Conservation (phyloP, 768 basidiomycete species). For the Cystofilobasidium capitatum region DNA sequence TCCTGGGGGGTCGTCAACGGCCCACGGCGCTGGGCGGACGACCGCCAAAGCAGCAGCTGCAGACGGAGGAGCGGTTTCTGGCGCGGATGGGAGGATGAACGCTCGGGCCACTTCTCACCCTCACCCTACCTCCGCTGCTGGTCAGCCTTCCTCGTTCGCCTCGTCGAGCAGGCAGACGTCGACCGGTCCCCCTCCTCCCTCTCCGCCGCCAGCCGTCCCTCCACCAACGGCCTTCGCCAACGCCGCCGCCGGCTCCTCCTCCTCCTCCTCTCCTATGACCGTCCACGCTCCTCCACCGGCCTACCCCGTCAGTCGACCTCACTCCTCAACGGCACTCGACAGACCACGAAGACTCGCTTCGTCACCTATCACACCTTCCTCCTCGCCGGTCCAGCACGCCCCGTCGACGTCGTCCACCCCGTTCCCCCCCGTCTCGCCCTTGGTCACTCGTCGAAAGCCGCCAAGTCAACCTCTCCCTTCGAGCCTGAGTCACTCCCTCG, state of each 20-base stretch:
- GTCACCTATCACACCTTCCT: background rate
- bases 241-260: background rate
- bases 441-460: background rate
- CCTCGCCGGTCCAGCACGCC: background rate
- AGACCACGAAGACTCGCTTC: background rate
- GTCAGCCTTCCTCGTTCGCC: background rate
- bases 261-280: background rate
- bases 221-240: slow-evolving; percentile 2
- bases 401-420: background rate
- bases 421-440: background rate
- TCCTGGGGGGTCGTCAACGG: background rate
- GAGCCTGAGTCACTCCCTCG: background rate
- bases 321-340: background rate
- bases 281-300: background rate
- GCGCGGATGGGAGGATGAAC: background rate
- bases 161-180: background rate
- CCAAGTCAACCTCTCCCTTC: background rate
- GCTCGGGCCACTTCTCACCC: too few species aligned
- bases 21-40: background rate
- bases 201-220: background rate
- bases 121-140: background rate
- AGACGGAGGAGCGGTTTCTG: background rate
- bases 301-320: background rate
- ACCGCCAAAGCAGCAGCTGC: background rate
- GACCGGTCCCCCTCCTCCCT: background rate